Evolutionary conservation across 768 basidiomycete genomes (phyloP).

Genomic region (Boletus pseudopeckii): DNA sequence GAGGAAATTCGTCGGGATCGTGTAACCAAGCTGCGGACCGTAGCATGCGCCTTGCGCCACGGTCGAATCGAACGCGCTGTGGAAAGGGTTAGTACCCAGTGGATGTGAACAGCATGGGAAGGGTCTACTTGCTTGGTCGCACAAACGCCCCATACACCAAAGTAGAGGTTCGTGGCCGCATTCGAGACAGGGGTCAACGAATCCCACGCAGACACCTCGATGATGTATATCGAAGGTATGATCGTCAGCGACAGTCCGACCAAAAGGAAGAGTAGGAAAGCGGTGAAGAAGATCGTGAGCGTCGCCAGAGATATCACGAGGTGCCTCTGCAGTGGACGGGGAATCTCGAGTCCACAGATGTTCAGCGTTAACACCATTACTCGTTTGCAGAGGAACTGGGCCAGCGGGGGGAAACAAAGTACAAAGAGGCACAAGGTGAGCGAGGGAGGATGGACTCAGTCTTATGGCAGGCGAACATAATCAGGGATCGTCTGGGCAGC

Average conservation of each 20-base stretch:
- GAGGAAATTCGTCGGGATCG: conserved; percentile 48
- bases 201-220: conserved; percentile 39
- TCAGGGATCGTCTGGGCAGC: background rate
- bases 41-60: conserved; percentile 44
- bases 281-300: conserved; percentile 48
- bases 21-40: conserved; percentile 67
- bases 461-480: background rate
- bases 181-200: conserved; percentile 40
- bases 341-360: conserved; percentile 18
- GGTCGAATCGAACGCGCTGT: conserved; percentile 7
- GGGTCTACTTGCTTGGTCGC: conserved; percentile 43
- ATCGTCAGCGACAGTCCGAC: conserved; percentile 75
- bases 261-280: conserved; percentile 73
- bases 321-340: conserved; percentile 44
- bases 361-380: conserved; percentile 14
- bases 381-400: background rate
- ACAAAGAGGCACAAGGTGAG: background rate
- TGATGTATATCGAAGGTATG: conserved; percentile 63
- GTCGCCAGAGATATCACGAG: conserved; percentile 45
- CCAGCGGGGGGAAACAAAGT: too few relatives aligned
- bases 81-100: background rate
- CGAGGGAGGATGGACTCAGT: background rate
- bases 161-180: conserved; percentile 57
- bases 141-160: conserved; percentile 86
- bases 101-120: too few relatives aligned